Evolutionary conservation across 2,329 filamentous ascomycete genomes (phyloP).

Genomic region (Lachnellula arida): DNA sequence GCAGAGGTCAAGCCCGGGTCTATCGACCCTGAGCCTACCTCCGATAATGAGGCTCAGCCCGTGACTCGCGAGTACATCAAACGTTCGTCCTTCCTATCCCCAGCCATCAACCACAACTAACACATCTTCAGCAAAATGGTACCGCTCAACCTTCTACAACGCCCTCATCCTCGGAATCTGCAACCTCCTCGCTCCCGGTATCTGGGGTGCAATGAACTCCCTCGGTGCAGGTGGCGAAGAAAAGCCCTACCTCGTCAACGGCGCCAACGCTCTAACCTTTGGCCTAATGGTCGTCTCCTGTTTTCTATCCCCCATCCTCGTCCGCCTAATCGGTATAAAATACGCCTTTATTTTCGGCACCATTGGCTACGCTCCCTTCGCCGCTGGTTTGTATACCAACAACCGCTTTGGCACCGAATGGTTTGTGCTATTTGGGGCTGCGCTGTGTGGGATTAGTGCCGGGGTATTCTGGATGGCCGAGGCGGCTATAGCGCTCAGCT

Average conservation of each 20-base stretch:
- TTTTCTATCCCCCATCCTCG: constrained; percentile 58
- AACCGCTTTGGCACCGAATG: constrained; percentile 66
- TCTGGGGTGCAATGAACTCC: constrained; percentile 71
- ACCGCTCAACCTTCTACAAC: constrained; percentile 69
- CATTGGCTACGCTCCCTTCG: constrained; percentile 66
- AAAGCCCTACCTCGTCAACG: constrained; percentile 59
- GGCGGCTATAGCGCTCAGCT: constrained; percentile 66
- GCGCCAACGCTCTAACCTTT: constrained; percentile 67
- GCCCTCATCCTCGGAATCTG: constrained; percentile 66
- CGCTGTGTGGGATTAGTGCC: constrained; percentile 37
- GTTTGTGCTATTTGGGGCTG: constrained; percentile 56
- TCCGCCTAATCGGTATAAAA: constrained; percentile 66
- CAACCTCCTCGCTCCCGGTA: constrained; percentile 65
- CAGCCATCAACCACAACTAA: not conserved
- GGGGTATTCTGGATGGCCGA: constrained; percentile 75
- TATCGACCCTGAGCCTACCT: constrained; percentile 6
- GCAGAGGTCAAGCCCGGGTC: constrained; percentile 6
- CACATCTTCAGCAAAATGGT: constrained; percentile 47
- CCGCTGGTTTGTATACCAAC: constrained; percentile 67
- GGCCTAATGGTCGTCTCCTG: constrained; percentile 70
- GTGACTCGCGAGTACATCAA: constrained; percentile 9
- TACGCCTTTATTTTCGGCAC: constrained; percentile 67
- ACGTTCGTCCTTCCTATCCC: constrained; percentile 4
- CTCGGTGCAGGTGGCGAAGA: constrained; percentile 65
- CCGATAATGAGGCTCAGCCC: constrained; percentile 19